phyloP scores from a whole-genome alignment of 108 stramenopile genomes.

The Nitzschia putrida region DNA sequence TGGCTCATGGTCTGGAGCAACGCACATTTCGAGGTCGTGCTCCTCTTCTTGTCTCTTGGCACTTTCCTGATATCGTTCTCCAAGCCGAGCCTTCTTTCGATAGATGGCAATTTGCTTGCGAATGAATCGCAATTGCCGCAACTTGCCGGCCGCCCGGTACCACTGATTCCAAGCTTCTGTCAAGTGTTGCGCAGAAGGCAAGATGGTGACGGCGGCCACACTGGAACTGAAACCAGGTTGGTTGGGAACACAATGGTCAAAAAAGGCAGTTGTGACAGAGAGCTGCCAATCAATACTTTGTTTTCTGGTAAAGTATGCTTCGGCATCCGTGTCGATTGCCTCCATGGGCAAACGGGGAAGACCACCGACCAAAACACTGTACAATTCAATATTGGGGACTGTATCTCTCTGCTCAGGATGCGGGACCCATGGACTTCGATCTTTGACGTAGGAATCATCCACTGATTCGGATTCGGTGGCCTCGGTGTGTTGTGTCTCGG shows the following conservation, averaged over 20 bases:
- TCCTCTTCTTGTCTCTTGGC: background rate
- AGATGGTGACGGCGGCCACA: constrained; percentile 85
- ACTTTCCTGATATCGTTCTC: background rate
- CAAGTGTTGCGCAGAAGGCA: constrained; percentile 69
- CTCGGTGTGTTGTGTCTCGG: constrained; percentile 1
- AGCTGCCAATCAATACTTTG: constrained; percentile 82
- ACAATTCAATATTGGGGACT: constrained; percentile 78
- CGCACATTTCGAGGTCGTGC: background rate
- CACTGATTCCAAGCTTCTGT: constrained; percentile 84
- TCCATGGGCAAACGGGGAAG: constrained; percentile 68
- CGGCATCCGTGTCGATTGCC: constrained; percentile 41
- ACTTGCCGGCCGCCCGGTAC: constrained; percentile 75
- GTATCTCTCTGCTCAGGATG: constrained; percentile 85
- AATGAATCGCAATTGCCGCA: constrained; percentile 73
- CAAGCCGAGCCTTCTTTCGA: constrained; percentile 15
- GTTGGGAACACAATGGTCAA: constrained; percentile 86
- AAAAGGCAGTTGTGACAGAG: constrained; percentile 75
- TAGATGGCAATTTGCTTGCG: constrained; percentile 35
- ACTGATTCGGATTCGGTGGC: constrained; percentile 1
- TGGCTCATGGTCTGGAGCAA: background rate
- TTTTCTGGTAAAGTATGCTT: constrained; percentile 27
- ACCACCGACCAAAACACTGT: constrained; percentile 80
- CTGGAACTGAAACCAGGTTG: constrained; percentile 81
- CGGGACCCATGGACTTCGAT: constrained; percentile 77
- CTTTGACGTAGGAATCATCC: constrained; percentile 25